Percentiles rank a stretch among this genome's conserved stretches.
Conservation (phyloP, 306 rosid genomes). For the Vigna radiata region DNA sequence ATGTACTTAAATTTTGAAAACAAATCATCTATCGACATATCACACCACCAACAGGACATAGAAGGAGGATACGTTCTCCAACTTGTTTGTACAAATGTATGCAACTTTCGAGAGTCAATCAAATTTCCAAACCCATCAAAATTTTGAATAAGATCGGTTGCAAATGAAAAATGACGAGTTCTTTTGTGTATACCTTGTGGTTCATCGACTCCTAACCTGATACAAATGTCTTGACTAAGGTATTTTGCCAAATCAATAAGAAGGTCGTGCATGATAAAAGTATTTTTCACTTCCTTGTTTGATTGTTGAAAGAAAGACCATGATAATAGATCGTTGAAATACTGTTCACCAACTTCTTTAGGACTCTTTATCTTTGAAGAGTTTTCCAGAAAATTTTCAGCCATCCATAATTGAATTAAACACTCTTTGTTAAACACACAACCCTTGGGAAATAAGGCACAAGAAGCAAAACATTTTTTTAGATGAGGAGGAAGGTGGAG, state of each 20-base stretch:
- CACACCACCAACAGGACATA: too few species aligned
- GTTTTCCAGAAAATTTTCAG: background rate
- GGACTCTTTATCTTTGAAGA: background rate
- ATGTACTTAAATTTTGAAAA: too few species aligned
- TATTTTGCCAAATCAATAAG: background rate
- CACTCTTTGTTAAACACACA: background rate
- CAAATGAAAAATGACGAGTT: background rate
- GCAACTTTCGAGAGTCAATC: too few species aligned
- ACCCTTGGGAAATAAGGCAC: background rate
- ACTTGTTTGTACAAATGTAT: too few species aligned
- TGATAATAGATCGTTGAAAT: background rate
- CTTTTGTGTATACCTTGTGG: background rate
- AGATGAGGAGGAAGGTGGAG: background rate
- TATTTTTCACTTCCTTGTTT: background rate
- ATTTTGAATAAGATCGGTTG: background rate
- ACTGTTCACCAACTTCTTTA: background rate
- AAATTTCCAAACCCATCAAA: too few species aligned
- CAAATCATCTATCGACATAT: too few species aligned
- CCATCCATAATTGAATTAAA: background rate
- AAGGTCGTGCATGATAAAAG: background rate
- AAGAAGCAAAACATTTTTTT: background rate
- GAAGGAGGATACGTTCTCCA: too few species aligned
- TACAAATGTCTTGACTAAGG: background rate
- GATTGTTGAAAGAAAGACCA: background rate
- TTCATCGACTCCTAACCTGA: background rate